phyloP scores from a whole-genome alignment of 371 early-diverging fungal species.

The Syncephalastrum racemosum region DNA sequence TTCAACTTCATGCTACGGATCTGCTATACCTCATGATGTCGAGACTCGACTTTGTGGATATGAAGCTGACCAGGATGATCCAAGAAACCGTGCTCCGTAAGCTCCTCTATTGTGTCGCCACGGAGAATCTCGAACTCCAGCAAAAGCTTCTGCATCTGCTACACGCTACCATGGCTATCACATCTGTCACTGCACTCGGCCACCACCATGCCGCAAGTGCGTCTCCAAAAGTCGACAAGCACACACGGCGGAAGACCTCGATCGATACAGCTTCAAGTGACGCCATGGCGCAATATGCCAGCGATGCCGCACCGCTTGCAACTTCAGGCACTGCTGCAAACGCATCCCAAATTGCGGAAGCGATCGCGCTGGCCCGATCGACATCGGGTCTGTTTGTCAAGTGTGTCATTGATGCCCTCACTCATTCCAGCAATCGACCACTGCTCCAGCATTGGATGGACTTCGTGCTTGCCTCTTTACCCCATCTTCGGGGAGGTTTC shows the following conservation, averaged over 20 bases:
- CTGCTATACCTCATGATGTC: slow-evolving; percentile 62
- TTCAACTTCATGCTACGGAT: slow-evolving; percentile 65
- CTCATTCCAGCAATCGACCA: slow-evolving; percentile 56
- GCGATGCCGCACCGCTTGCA: slow-evolving; percentile 7
- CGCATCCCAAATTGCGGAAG: slow-evolving; percentile 20
- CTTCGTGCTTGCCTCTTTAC: slow-evolving; percentile 64
- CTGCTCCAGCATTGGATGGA: slow-evolving; percentile 80
- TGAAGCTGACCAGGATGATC: slow-evolving; percentile 50
- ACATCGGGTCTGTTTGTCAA: slow-evolving; percentile 60
- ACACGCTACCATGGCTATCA: slow-evolving; percentile 57
- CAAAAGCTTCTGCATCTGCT: slow-evolving; percentile 70
- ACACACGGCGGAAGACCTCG: slow-evolving; percentile 19
- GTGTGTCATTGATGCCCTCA: slow-evolving; percentile 63
- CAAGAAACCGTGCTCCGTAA: slow-evolving; percentile 60
- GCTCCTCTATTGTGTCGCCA: slow-evolving; percentile 60
- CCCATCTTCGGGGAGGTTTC: slow-evolving; percentile 63
- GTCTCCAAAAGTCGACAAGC: slow-evolving; percentile 7
- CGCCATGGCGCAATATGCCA: slow-evolving; percentile 15
- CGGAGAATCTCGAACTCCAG: slow-evolving; percentile 64
- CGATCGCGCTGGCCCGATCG: slow-evolving; percentile 22
- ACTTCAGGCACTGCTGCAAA: background rate
- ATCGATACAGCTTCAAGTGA: slow-evolving; percentile 20
- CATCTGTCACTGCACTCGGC: slow-evolving; percentile 25
- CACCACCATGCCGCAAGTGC: slow-evolving; percentile 12
- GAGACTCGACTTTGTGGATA: slow-evolving; percentile 55